phyloP scores from a whole-genome alignment of 2,329 filamentous ascomycete species.

The Fusarium tupiense region DNA sequence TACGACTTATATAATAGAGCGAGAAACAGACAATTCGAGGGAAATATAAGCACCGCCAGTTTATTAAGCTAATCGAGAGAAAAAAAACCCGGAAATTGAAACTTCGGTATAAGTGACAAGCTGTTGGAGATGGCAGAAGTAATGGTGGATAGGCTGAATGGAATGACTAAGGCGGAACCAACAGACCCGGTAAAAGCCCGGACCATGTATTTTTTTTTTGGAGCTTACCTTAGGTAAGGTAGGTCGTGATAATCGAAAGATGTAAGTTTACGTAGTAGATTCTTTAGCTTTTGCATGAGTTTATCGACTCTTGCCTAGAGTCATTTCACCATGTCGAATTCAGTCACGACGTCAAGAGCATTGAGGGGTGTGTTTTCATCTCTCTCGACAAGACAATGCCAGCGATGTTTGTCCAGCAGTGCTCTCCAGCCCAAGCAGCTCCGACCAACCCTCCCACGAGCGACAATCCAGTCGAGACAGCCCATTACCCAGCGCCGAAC shows the following conservation, averaged over 20 bases:
- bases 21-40: background rate
- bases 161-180: slow-evolving; percentile 37
- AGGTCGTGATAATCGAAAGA: slow-evolving; percentile 40
- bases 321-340: slow-evolving; percentile 51
- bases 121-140: slow-evolving; percentile 1
- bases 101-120: slow-evolving; percentile 22
- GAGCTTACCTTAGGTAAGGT: slow-evolving; percentile 11
- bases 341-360: slow-evolving; percentile 49
- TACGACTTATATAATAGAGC: slow-evolving; percentile 5
- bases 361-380: slow-evolving; percentile 48
- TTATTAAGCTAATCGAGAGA: slow-evolving; percentile 4
- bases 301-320: slow-evolving; percentile 15
- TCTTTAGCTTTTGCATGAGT: slow-evolving; percentile 33
- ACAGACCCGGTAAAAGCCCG: slow-evolving; percentile 41
- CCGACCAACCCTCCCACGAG: slow-evolving; percentile 47
- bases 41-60: background rate
- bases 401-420: slow-evolving; percentile 54
- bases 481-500: slow-evolving; percentile 52
- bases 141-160: slow-evolving; percentile 24
- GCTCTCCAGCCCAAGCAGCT: slow-evolving; percentile 49
- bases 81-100: background rate
- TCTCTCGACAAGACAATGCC: slow-evolving; percentile 50
- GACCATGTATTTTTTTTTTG: slow-evolving; percentile 40
- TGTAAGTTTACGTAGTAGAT: slow-evolving; percentile 38
- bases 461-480: slow-evolving; percentile 47